phyloP scores from a whole-genome alignment of 257 asterid species.

The Avicennia marina region DNA sequence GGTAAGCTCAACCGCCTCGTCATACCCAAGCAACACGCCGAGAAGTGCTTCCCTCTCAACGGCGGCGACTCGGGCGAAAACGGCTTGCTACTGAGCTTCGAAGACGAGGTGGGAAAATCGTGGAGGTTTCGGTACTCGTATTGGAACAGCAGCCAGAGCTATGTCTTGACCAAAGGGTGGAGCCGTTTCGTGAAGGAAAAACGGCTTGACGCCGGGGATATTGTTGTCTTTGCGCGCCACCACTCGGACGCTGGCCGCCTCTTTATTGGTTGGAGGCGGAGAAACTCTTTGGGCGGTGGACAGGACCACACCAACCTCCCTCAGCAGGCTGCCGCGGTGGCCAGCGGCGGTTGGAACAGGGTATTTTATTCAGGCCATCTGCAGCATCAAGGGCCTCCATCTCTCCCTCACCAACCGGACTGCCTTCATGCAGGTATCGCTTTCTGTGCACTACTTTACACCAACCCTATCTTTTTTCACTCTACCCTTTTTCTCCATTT shows the following conservation, averaged over 20 bases:
- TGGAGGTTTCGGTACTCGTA: slow-evolving; percentile 89
- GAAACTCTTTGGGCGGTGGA: slow-evolving; percentile 10
- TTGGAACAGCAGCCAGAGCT: slow-evolving; percentile 94
- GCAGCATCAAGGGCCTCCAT: slow-evolving; percentile 33
- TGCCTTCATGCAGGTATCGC: slow-evolving; percentile 54
- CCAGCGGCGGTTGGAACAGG: slow-evolving; percentile 31
- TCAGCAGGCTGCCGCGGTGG: neutral
- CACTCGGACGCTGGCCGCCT: slow-evolving; percentile 44
- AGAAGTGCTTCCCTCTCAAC: slow-evolving; percentile 61
- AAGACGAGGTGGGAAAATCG: slow-evolving; percentile 66
- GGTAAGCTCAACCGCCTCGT: slow-evolving; percentile 95
- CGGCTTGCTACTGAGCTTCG: slow-evolving; percentile 61
- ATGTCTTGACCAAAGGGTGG: slow-evolving; percentile 92
- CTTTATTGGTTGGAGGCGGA: slow-evolving; percentile 77
- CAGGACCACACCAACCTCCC: slow-evolving; percentile 9
- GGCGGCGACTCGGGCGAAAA: slow-evolving; percentile 41
- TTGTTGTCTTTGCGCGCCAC: slow-evolving; percentile 65
- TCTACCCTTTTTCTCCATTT: neutral
- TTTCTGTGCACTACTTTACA: neutral
- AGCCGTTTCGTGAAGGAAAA: slow-evolving; percentile 92
- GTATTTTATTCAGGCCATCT: slow-evolving; percentile 34
- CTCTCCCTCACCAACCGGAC: slow-evolving; percentile 43
- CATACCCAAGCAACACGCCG: slow-evolving; percentile 90
- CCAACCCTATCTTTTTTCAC: neutral
- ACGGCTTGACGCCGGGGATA: slow-evolving; percentile 72